Conservation (phyloP, 345 rosid species). For the Citrus hindsii region DNA sequence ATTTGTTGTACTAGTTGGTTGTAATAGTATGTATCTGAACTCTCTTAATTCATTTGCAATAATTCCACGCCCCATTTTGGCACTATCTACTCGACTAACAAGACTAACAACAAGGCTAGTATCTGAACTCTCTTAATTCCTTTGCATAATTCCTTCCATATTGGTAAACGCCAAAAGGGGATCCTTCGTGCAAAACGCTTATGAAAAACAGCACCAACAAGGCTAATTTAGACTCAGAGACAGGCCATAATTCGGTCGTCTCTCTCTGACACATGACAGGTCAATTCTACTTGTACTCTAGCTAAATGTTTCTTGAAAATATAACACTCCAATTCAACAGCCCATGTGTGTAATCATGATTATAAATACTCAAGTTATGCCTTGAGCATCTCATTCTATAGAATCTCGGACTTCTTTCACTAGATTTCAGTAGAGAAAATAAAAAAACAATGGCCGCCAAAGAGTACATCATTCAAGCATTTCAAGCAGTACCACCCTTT, state of each 20-base stretch:
- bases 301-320: background rate
- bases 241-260: background rate
- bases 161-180: background rate
- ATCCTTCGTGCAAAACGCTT: background rate
- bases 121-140: too few species aligned
- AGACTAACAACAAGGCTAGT: too few species aligned
- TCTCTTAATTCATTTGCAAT: background rate
- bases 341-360: background rate
- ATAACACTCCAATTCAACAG: too few species aligned
- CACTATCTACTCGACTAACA: background rate
- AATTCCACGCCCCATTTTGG: background rate
- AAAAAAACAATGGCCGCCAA: slow-evolving; percentile 6
- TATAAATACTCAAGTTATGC: background rate
- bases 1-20: too few species aligned
- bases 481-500: slow-evolving; percentile 30
- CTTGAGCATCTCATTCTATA: too few species aligned
- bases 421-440: background rate
- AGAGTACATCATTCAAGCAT: slow-evolving; percentile 2
- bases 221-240: background rate
- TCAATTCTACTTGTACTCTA: background rate
- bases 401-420: background rate
- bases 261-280: background rate
- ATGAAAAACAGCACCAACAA: background rate
- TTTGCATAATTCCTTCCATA: too few species aligned
- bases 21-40: background rate